Evolutionary conservation across 1,139 yeast species (phyloP).

Genomic region (Petasospora fabianii): DNA sequence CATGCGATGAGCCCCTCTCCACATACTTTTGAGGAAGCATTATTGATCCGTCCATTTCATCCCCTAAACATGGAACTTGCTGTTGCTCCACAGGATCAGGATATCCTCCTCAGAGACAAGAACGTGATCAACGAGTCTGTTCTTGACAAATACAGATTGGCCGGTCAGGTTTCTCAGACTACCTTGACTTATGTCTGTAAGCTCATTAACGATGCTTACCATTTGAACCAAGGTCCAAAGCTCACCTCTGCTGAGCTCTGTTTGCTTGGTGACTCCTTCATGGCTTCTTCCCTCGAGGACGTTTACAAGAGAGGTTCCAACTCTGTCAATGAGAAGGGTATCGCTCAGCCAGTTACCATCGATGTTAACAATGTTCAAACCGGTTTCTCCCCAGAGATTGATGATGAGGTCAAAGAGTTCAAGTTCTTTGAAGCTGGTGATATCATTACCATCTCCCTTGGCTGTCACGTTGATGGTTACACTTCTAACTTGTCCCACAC

Average conservation of each 20-base stretch:
- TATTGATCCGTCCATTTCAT: not conserved
- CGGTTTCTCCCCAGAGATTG: slow-evolving; percentile 86
- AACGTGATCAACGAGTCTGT: slow-evolving; percentile 61
- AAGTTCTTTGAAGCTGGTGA: slow-evolving; percentile 67
- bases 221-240: slow-evolving; percentile 38
- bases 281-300: slow-evolving; percentile 50
- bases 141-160: slow-evolving; percentile 78
- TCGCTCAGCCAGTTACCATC: slow-evolving; percentile 85
- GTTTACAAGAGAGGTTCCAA: slow-evolving; percentile 45
- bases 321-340: slow-evolving; percentile 73
- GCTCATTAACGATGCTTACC: slow-evolving; percentile 70
- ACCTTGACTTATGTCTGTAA: slow-evolving; percentile 64
- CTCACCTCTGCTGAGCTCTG: slow-evolving; percentile 70
- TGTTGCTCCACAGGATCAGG: slow-evolving; percentile 67
- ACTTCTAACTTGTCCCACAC: slow-evolving; percentile 87
- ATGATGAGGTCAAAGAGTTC: slow-evolving; percentile 42
- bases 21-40: not conserved
- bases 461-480: slow-evolving; percentile 94
- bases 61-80: slow-evolving; percentile 51
- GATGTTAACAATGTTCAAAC: slow-evolving; percentile 75
- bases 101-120: slow-evolving; percentile 68
- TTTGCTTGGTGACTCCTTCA: slow-evolving; percentile 72
- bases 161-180: slow-evolving; percentile 91
- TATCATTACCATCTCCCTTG: slow-evolving; percentile 75
- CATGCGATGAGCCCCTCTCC: slow-evolving; percentile 10